Percentiles rank a stretch among this genome's conserved stretches.
These are phyloP conservation scores for Populus simonii DNA, from an alignment of 345 rosid species.

Conservation along the genomic window DNA sequence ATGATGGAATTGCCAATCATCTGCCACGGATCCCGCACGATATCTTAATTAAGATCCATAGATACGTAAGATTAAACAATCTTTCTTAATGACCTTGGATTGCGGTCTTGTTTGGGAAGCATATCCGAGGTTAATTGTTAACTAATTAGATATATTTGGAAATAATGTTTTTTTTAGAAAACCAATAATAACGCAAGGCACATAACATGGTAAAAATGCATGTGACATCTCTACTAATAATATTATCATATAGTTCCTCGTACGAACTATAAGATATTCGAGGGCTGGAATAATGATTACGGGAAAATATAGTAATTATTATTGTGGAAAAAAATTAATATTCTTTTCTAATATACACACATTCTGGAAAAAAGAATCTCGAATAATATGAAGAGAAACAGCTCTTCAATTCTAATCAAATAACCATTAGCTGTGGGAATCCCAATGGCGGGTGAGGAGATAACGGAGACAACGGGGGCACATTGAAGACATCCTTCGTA, in stretches of 20 bases:
- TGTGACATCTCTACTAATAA: too few relatives aligned
- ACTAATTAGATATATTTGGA: too few relatives aligned
- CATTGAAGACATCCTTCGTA: constrained; percentile 2
- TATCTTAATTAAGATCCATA: background rate
- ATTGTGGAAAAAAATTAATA: too few relatives aligned
- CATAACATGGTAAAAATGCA: too few relatives aligned
- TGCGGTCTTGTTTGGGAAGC: background rate
- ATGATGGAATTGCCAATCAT: background rate
- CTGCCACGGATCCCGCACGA: background rate
- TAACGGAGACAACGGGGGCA: constrained; percentile 24
- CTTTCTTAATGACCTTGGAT: background rate
- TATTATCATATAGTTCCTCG: too few relatives aligned
- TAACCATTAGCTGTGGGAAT: constrained; percentile 17
- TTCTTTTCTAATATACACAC: background rate
- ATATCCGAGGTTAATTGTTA: background rate
- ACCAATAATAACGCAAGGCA: too few relatives aligned
- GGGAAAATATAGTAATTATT: too few relatives aligned
- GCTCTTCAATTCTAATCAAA: background rate
- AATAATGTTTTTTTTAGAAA: too few relatives aligned
- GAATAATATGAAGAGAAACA: background rate
- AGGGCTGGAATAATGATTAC: too few relatives aligned
- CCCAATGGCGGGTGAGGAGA: constrained; percentile 19
- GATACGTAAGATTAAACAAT: too few relatives aligned
- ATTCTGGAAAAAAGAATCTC: background rate
- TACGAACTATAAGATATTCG: too few relatives aligned